Percentiles rank a stretch among this genome's conserved stretches.
phyloP scores from a whole-genome alignment of 768 basidiomycete genomes.

The Nidularia pulvinata region DNA sequence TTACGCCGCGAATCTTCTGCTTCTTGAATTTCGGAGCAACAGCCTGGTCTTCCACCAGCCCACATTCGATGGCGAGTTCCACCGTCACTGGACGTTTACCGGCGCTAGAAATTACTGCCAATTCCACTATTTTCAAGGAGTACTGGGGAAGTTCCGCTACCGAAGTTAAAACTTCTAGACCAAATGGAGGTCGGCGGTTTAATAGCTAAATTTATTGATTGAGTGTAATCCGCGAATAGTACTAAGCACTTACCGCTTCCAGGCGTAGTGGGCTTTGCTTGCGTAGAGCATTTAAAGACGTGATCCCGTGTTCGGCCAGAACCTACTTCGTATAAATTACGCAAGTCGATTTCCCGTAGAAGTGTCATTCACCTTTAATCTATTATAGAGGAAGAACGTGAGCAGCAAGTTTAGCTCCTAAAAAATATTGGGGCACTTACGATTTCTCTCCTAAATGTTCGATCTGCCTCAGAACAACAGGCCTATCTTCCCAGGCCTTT shows the following conservation, averaged over 20 bases:
- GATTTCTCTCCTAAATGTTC: slow-evolving; percentile 93
- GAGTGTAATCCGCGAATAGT: neutral
- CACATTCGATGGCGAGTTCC: slow-evolving; percentile 58
- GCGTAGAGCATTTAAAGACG: slow-evolving; percentile 54
- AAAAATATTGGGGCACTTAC: slow-evolving; percentile 37
- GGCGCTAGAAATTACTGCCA: slow-evolving; percentile 35
- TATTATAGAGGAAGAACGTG: neutral
- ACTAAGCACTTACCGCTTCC: slow-evolving; percentile 55
- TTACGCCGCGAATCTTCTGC: slow-evolving; percentile 36
- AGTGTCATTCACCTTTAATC: slow-evolving; percentile 27
- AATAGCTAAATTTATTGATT: slow-evolving; percentile 47
- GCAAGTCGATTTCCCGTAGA: neutral
- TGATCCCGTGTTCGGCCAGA: slow-evolving; percentile 73
- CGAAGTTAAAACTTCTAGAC: slow-evolving; percentile 62
- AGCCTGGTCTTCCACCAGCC: slow-evolving; percentile 31
- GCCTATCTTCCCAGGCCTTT: slow-evolving; percentile 91
- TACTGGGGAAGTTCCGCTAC: slow-evolving; percentile 71
- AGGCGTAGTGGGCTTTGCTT: slow-evolving; percentile 58
- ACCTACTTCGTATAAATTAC: slow-evolving; percentile 37
- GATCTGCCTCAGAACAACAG: slow-evolving; percentile 83
- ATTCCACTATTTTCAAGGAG: slow-evolving; percentile 47
- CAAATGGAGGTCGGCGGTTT: slow-evolving; percentile 76
- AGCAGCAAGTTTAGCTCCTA: neutral
- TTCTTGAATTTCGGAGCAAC: slow-evolving; percentile 37
- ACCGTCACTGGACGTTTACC: slow-evolving; percentile 56